These are phyloP conservation scores for Domatiomyces catenatus DNA, from an alignment of 2,329 filamentous ascomycete species.

Conservation along the genomic window DNA sequence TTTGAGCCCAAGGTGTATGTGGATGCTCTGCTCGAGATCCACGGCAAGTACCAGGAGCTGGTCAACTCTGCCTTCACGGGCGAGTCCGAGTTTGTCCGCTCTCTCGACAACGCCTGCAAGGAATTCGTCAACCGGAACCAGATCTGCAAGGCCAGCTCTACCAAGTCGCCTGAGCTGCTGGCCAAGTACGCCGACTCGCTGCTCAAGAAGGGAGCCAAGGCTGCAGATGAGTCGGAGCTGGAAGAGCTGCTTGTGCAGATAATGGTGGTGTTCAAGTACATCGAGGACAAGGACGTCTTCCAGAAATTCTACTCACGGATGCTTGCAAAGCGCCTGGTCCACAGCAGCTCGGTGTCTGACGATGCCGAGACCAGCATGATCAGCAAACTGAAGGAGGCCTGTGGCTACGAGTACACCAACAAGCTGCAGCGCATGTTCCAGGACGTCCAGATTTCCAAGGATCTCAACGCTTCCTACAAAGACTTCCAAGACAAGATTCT, in stretches of 20 bases:
- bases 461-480: conserved; percentile 79
- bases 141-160: conserved; percentile 83
- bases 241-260: conserved; percentile 80
- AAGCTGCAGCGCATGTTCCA: conserved; percentile 99
- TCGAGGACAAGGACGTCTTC: conserved; percentile 99
- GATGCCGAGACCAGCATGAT: conserved; percentile 99
- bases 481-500: conserved; percentile 55
- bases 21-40: conserved; percentile 82
- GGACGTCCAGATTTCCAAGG: conserved; percentile 97
- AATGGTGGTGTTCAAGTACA: conserved; percentile 99
- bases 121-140: conserved; percentile 98
- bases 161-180: conserved; percentile 83
- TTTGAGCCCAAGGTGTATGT: conserved; percentile 95
- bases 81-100: conserved; percentile 91
- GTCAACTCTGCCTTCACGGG: conserved; percentile 88
- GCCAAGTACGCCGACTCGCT: conserved; percentile 92
- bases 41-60: conserved; percentile 79
- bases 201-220: conserved; percentile 81
- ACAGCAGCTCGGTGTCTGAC: conserved; percentile 87
- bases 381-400: conserved; percentile 94
- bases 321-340: conserved; percentile 84
- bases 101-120: conserved; percentile 87
- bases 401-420: conserved; percentile 98
- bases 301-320: conserved; percentile 98
- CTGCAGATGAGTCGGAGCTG: conserved; percentile 83